A percentile compares a stretch with the other conserved stretches of the same genome.
Conservation (phyloP, 2,329 filamentous ascomycete genomes). For the Monosporascus sp. region DNA sequence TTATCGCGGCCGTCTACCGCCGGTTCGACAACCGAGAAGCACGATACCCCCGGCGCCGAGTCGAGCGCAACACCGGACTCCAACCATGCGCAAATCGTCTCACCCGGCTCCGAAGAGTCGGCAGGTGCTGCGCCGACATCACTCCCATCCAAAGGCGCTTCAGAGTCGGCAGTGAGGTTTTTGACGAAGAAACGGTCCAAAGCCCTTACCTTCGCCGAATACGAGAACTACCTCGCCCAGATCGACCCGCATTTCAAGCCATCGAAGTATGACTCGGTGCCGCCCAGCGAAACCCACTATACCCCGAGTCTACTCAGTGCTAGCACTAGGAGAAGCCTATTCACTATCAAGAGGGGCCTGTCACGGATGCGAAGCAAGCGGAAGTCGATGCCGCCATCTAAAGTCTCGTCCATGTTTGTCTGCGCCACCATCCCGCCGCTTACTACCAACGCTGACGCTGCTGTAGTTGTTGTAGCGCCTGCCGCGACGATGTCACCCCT, state of each 20-base stretch:
- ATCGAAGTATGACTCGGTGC: conserved; percentile 33
- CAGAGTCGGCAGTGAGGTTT: conserved; percentile 17
- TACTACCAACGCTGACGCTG: conserved; percentile 5
- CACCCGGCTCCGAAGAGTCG: conserved; percentile 35
- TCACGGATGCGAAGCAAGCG: conserved; percentile 38
- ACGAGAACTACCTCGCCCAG: conserved; percentile 46
- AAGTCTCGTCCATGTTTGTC: conserved; percentile 24
- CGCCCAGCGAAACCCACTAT: conserved; percentile 24
- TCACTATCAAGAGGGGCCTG: conserved; percentile 40
- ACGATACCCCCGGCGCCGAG: conserved; percentile 34
- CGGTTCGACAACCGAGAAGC: conserved; percentile 25
- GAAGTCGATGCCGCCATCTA: conserved; percentile 28
- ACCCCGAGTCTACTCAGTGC: conserved; percentile 39
- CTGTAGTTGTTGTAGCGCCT: conserved; percentile 51
- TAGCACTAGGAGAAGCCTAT: conserved; percentile 39
- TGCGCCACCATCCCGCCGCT: neutral
- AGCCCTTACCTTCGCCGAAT: conserved; percentile 42
- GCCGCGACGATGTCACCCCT: conserved; percentile 46
- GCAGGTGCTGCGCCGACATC: conserved; percentile 37
- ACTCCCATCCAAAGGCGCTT: conserved; percentile 34
- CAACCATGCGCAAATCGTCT: conserved; percentile 39
- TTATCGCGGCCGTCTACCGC: conserved; percentile 21
- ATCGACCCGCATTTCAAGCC: conserved; percentile 38
- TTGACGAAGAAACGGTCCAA: conserved; percentile 30
- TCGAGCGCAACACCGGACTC: conserved; percentile 36